Percentiles rank a stretch among this genome's conserved stretches.
Evolutionary conservation across 768 basidiomycete genomes (phyloP).

Genomic region (Pleurotus platypus): DNA sequence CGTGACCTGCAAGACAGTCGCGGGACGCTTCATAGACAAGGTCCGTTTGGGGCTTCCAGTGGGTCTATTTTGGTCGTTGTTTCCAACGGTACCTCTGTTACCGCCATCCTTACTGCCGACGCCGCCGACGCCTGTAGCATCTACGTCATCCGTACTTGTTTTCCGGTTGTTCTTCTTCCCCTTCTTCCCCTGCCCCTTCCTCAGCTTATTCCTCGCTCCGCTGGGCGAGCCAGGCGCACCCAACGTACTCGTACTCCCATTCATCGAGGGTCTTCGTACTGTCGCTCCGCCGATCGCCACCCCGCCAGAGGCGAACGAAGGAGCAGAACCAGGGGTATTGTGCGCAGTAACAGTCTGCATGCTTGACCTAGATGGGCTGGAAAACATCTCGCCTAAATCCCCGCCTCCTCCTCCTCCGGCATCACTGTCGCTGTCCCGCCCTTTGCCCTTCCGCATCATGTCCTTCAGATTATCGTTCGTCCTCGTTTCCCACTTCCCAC

Average conservation of each 20-base stretch:
- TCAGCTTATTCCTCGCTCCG: slow-evolving; percentile 6
- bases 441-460: slow-evolving; percentile 8
- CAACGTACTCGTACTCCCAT: not conserved
- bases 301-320: too few species aligned
- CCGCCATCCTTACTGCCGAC: slow-evolving; percentile 12
- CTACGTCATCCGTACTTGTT: slow-evolving; percentile 6
- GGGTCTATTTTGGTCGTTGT: not conserved
- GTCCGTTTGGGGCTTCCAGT: not conserved
- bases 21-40: not conserved
- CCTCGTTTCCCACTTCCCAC: slow-evolving; percentile 18
- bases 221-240: not conserved
- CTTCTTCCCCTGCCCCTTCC: not conserved
- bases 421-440: slow-evolving; percentile 8
- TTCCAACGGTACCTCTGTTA: slow-evolving; percentile 7
- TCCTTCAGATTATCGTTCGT: slow-evolving; percentile 19
- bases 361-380: too few species aligned
- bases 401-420: not conserved
- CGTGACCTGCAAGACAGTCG: too few species aligned
- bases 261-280: slow-evolving; percentile 15
- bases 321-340: too few species aligned
- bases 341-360: too few species aligned
- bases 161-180: not conserved
- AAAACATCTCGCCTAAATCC: too few species aligned
- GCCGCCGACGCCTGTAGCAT: slow-evolving; percentile 13
- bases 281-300: not conserved